A percentile compares a stretch with the other conserved stretches of the same genome.
These are phyloP conservation scores for Yamadazyma scolyti DNA, from an alignment of 805 yeast species.

Conservation along the genomic window DNA sequence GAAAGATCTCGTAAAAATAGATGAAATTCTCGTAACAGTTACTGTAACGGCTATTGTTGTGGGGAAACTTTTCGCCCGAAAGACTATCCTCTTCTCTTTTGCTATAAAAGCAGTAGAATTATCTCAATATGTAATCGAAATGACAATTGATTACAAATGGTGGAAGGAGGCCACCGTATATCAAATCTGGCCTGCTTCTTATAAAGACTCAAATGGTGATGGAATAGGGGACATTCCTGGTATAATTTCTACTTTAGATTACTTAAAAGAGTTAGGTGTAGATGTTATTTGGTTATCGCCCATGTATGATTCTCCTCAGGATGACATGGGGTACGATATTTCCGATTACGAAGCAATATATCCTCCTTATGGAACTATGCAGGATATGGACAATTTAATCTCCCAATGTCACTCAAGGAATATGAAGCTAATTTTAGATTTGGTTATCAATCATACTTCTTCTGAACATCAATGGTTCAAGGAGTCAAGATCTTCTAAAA, in stretches of 20 bases:
- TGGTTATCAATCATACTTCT: slow-evolving; percentile 59
- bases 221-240: slow-evolving; percentile 60
- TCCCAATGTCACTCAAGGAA: slow-evolving; percentile 45
- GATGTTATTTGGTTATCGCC: slow-evolving; percentile 60
- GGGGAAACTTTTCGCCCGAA: too few relatives aligned
- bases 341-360: slow-evolving; percentile 50
- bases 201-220: slow-evolving; percentile 56
- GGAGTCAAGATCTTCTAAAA: slow-evolving; percentile 48
- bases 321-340: slow-evolving; percentile 63
- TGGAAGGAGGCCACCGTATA: slow-evolving; percentile 57
- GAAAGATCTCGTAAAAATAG: too few relatives aligned
- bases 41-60: too few relatives aligned
- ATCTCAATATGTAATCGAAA: too few relatives aligned
- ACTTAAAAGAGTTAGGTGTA: slow-evolving; percentile 45
- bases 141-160: slow-evolving; percentile 29
- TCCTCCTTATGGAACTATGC: slow-evolving; percentile 51
- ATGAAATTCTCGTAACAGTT: too few relatives aligned
- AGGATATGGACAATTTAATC: slow-evolving; percentile 49
- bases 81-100: too few relatives aligned
- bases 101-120: too few relatives aligned
- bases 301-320: slow-evolving; percentile 55
- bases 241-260: slow-evolving; percentile 48
- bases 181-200: slow-evolving; percentile 61
- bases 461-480: slow-evolving; percentile 56
- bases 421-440: slow-evolving; percentile 50